These are phyloP conservation scores for Tetrahymena thermophila DNA, from an alignment of 73 alveolate species.

Conservation along the genomic window DNA sequence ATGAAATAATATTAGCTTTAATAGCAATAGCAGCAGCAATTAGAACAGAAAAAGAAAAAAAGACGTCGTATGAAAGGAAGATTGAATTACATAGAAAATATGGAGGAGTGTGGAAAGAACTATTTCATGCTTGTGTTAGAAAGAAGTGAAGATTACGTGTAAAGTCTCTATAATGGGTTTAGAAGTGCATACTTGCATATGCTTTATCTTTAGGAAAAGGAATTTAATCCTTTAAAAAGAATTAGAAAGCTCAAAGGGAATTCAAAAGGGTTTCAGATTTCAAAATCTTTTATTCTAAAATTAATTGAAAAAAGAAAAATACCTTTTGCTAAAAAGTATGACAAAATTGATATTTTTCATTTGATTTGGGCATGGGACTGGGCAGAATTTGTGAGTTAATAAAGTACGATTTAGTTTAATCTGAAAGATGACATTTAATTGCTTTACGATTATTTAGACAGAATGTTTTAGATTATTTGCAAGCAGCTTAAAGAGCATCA, in stretches of 20 bases:
- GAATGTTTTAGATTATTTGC: not conserved
- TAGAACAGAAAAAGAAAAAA: not conserved
- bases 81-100: not conserved
- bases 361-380: not conserved
- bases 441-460: not conserved
- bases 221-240: not conserved
- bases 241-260: not conserved
- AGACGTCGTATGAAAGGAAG: not conserved
- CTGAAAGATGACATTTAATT: not conserved
- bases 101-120: not conserved
- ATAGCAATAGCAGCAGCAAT: not conserved
- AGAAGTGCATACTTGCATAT: not conserved
- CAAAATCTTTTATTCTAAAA: not conserved
- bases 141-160: not conserved
- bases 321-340: not conserved
- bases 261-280: not conserved
- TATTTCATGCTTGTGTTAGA: not conserved
- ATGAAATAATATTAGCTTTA: not conserved
- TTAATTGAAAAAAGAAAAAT: not conserved
- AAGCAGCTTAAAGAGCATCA: not conserved
- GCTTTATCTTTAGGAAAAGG: not conserved
- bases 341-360: not conserved
- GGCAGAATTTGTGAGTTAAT: not conserved
- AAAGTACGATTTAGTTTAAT: not conserved
- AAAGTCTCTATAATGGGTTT: not conserved